A percentile compares a stretch with the other conserved stretches of the same genome.
These are phyloP conservation scores for Nicotiana noctiflora DNA, from an alignment of 257 asterid genomes.

Conservation along the genomic window DNA sequence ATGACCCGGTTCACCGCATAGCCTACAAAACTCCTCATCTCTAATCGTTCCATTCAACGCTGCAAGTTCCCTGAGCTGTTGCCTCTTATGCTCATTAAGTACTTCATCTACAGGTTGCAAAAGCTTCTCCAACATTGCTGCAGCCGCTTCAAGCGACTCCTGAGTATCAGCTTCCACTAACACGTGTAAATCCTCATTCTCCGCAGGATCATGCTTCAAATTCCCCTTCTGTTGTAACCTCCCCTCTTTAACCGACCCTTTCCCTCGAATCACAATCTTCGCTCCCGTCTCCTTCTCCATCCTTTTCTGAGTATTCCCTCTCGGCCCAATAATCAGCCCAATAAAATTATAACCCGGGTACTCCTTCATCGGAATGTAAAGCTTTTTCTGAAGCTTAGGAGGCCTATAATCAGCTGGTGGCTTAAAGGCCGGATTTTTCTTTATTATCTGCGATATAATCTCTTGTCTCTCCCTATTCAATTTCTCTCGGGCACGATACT, in stretches of 20 bases:
- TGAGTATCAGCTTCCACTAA: constrained; percentile 93
- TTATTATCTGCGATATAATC: constrained; percentile 72
- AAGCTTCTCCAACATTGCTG: constrained; percentile 92
- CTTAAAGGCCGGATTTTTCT: constrained; percentile 88
- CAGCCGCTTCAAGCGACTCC: constrained; percentile 90
- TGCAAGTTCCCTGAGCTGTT: constrained; percentile 95
- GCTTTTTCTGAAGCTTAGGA: constrained; percentile 87
- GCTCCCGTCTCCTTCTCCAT: constrained; percentile 98
- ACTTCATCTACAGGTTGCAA: constrained; percentile 98
- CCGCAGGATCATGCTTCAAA: constrained; percentile 73
- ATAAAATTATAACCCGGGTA: constrained; percentile 91
- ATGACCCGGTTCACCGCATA: constrained; percentile 96
- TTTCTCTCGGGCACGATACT: constrained; percentile 85
- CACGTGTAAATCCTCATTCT: constrained; percentile 94
- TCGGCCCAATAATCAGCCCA: constrained; percentile 86
- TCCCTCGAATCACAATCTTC: constrained; percentile 90
- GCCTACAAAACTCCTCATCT: constrained; percentile 86
- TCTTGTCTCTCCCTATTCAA: constrained; percentile 87
- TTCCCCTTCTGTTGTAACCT: constrained; percentile 86
- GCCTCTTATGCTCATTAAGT: constrained; percentile 93
- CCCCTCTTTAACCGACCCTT: constrained; percentile 96
- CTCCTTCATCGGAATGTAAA: constrained; percentile 91
- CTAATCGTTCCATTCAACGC: constrained; percentile 94
- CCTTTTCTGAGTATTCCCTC: constrained; percentile 95
- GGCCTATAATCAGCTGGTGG: constrained; percentile 99